Evolutionary conservation across 2,329 filamentous ascomycete species (phyloP).

Genomic region (Exophiala calicioides): DNA sequence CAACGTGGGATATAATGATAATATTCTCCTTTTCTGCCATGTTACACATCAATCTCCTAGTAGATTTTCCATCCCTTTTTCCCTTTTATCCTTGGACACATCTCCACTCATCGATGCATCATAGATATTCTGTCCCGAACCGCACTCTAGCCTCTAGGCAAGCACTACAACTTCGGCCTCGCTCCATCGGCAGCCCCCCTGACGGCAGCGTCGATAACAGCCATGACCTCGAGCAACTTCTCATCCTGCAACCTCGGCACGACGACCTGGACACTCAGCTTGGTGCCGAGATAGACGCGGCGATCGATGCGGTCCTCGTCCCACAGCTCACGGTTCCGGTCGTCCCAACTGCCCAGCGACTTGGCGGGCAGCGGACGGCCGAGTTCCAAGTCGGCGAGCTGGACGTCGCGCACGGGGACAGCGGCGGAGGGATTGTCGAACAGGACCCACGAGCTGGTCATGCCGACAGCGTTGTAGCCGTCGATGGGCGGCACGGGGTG

Average conservation of each 20-base stretch:
- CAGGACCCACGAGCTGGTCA: constrained; percentile 62
- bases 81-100: not conserved
- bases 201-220: constrained; percentile 52
- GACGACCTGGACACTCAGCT: constrained; percentile 59
- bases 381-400: constrained; percentile 52
- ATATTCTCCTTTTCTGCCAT: too few relatives aligned
- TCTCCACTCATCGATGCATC: not conserved
- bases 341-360: constrained; percentile 59
- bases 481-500: constrained; percentile 65
- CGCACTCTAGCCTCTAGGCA: too few relatives aligned
- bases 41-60: too few relatives aligned
- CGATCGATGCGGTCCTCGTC: constrained; percentile 53
- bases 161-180: too few relatives aligned
- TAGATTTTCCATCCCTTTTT: too few relatives aligned
- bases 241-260: constrained; percentile 58
- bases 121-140: too few relatives aligned
- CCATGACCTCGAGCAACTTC: constrained; percentile 56
- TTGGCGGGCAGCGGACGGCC: constrained; percentile 46
- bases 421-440: constrained; percentile 63
- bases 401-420: constrained; percentile 57
- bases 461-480: constrained; percentile 63
- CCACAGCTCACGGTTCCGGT: constrained; percentile 61
- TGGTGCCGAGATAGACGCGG: constrained; percentile 55
- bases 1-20: not conserved
- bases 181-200: constrained; percentile 20